phyloP scores from a whole-genome alignment of 1,284 basidiomycete genomes.

The Xanthoconium separans region DNA sequence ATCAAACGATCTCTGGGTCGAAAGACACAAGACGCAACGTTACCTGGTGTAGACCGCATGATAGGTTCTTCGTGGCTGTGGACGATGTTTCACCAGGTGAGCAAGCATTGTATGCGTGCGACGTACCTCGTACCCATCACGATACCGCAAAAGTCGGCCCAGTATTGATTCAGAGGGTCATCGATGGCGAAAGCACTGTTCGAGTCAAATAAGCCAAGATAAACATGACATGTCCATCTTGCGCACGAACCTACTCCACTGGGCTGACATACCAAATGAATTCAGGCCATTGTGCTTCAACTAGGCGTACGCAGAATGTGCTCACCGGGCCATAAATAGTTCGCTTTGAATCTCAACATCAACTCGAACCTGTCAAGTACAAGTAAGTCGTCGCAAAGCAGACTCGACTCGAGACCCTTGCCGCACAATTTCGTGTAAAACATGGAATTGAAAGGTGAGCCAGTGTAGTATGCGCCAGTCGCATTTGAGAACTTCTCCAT shows the following conservation, averaged over 20 bases:
- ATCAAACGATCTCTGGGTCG: no score
- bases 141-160: conserved; percentile 50
- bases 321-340: background rate
- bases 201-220: conserved; percentile 19
- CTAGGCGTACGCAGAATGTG: background rate
- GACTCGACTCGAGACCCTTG: background rate
- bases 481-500: background rate
- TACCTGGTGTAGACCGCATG: conserved; percentile 44
- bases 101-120: background rate
- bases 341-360: background rate
- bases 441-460: background rate
- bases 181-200: conserved; percentile 65
- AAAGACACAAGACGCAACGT: background rate
- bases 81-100: background rate
- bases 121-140: conserved; percentile 61
- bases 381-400: background rate
- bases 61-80: conserved; percentile 64
- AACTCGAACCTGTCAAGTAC: background rate
- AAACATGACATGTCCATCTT: background rate
- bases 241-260: conserved; percentile 33
- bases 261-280: background rate
- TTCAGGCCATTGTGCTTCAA: background rate
- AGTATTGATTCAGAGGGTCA: conserved; percentile 55
- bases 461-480: background rate
- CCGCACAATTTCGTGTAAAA: background rate